These are phyloP conservation scores for Colletotrichum costaricense DNA, from an alignment of 2,329 filamentous ascomycete species.

Conservation along the genomic window DNA sequence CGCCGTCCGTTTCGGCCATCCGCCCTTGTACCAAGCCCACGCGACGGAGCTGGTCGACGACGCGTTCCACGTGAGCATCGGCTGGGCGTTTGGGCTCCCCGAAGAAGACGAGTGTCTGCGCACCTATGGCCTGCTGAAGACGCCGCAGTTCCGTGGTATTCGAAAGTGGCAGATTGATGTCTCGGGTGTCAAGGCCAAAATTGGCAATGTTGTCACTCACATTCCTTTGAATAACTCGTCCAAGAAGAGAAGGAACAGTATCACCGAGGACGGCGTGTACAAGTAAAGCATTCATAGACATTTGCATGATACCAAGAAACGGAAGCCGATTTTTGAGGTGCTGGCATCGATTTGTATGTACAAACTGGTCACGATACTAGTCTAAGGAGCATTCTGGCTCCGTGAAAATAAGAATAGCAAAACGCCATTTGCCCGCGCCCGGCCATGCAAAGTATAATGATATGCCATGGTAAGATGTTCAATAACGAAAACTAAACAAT, in stretches of 20 bases:
- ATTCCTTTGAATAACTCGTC: slow-evolving; percentile 49
- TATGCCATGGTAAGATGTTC: slow-evolving; percentile 4
- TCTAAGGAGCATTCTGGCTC: not conserved
- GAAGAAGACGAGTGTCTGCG: slow-evolving; percentile 52
- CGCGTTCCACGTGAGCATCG: slow-evolving; percentile 89
- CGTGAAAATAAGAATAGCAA: not conserved
- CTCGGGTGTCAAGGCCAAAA: slow-evolving; percentile 76
- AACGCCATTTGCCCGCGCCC: slow-evolving; percentile 12
- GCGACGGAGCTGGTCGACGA: slow-evolving; percentile 43
- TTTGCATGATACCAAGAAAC: not conserved
- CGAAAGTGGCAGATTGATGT: slow-evolving; percentile 63
- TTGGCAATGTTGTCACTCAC: slow-evolving; percentile 75
- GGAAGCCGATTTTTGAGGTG: not conserved
- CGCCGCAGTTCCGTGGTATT: slow-evolving; percentile 43
- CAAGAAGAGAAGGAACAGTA: not conserved
- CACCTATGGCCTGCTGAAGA: slow-evolving; percentile 47
- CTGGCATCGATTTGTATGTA: slow-evolving; percentile 17
- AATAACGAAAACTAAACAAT: not conserved
- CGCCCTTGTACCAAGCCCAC: slow-evolving; percentile 71
- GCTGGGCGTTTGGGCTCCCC: slow-evolving; percentile 77
- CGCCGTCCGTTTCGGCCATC: slow-evolving; percentile 71
- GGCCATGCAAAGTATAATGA: slow-evolving; percentile 21
- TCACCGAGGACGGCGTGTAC: not conserved
- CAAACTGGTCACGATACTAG: slow-evolving; percentile 2
- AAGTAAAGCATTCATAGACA: not conserved